Conservation (phyloP, 306 rosid species). For the Boehmeria nivea region DNA sequence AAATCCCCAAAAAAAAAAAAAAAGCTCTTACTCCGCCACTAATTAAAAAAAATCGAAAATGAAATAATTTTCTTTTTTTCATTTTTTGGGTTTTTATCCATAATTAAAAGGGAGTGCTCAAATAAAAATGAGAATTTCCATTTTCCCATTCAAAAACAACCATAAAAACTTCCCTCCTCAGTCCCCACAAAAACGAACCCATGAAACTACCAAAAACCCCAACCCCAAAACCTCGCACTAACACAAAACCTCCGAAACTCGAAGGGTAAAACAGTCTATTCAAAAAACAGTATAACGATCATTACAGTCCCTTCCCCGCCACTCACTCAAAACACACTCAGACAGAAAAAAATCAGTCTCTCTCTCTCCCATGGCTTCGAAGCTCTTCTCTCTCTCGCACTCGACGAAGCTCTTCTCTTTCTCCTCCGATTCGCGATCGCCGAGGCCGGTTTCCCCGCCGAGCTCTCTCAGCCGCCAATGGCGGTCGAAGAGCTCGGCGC, state of each 20-base stretch:
- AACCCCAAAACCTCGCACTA: neutral
- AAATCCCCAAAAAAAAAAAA: too few relatives aligned
- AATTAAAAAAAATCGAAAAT: too few relatives aligned
- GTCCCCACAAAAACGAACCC: neutral
- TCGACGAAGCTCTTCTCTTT: conserved; percentile 28
- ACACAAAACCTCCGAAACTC: neutral
- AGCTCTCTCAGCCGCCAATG: conserved; percentile 34
- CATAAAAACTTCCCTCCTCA: conserved; percentile 3
- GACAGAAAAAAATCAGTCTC: neutral
- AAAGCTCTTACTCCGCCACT: too few relatives aligned
- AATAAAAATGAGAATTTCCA: too few relatives aligned
- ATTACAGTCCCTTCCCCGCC: conserved; percentile 27
- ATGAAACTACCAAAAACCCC: neutral
- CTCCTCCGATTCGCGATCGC: conserved; percentile 20
- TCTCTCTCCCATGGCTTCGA: conserved; percentile 37
- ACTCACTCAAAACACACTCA: conserved; percentile 16
- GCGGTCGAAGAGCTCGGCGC: conserved; percentile 34
- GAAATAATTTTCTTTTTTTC: too few relatives aligned
- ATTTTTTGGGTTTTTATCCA: too few relatives aligned
- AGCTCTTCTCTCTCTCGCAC: conserved; percentile 28
- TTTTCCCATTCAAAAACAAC: neutral
- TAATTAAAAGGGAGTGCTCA: too few relatives aligned
- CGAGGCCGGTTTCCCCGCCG: conserved; percentile 34
- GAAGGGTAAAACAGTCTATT: conserved; percentile 19
- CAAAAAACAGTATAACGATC: neutral